Base-by-base conservation (phyloP, 2,329 filamentous ascomycete species). In the Tricladium varicosporioides region DNA sequence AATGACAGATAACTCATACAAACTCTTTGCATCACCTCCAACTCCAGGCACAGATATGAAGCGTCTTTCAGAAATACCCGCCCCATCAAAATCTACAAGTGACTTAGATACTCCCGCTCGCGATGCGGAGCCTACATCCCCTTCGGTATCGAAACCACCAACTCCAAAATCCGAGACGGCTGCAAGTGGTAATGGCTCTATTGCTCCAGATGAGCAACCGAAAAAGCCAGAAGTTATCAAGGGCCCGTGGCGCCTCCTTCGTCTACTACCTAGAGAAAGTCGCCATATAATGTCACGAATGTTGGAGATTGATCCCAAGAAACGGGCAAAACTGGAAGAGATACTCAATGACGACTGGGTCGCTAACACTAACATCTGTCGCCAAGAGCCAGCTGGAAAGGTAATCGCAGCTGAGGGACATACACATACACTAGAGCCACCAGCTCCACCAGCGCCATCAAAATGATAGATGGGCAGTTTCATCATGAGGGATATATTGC, bases 261-360 rank as follows among this genome's bases (percentile, higher is more conserved):
- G 94, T 44, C 78, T 97, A 36, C 78, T 99, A 9, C 94, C 94
- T 0, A 82, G 93, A 58, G 94, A 97, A 74, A 95, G 88, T 63
- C 81, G 94, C 51, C 87, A 93, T 70, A 92, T 99, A 61, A 88
- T 99, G 54, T 87, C 91, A 46, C 83, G 89, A 56, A 99, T 99
- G 94, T 82, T 99, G 36, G 91, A 94, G 68, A 80, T 97, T 51
- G 85, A 96, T 67, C 91, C 92, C 0, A 88, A 84, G 69, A 87
- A 88, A 63, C 84, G 94, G 56, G 93, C 92, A 2, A 90, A 83
- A 2, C 88, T 99, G 78, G 80, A 87, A 19, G 92, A 99, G 68
- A 89, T 99, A 15, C 75, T 97, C 51, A 82, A 86, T 18, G 93
- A 99, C 70, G 86, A 88, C 14, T 99, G 94, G 94, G 85, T 97